These are phyloP conservation scores for Amanita jacksonii DNA, from an alignment of 768 basidiomycete genomes.

Conservation along the genomic window DNA sequence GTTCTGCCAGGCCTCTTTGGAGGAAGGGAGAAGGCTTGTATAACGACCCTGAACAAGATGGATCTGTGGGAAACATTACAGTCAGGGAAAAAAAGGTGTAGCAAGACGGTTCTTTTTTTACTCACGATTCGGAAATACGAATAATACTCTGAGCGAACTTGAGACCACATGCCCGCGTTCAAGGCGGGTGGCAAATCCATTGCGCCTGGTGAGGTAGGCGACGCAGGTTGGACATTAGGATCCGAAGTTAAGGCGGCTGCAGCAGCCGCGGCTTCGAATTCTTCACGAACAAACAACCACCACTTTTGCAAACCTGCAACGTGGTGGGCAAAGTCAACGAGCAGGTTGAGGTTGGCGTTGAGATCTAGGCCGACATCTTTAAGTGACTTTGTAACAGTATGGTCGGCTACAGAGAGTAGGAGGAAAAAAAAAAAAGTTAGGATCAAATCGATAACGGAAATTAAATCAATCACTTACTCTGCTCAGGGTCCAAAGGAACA, in stretches of 20 bases:
- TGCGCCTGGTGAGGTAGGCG: slow-evolving; percentile 1
- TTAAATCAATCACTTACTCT: slow-evolving; percentile 17
- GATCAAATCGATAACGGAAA: background rate
- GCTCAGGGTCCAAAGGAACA: slow-evolving; percentile 26
- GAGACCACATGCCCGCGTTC: slow-evolving; percentile 2
- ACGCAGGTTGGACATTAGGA: slow-evolving; percentile 6
- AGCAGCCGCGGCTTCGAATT: slow-evolving; percentile 15
- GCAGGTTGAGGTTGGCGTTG: slow-evolving; percentile 27
- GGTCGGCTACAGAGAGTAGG: slow-evolving; percentile 14
- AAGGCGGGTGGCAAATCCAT: slow-evolving; percentile 4
- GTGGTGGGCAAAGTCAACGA: slow-evolving; percentile 23
- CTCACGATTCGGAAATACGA: slow-evolving; percentile 14
- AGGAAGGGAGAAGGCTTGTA: slow-evolving; percentile 18
- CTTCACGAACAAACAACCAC: slow-evolving; percentile 23
- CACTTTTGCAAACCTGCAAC: slow-evolving; percentile 20
- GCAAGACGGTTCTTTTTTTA: background rate
- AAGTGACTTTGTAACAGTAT: slow-evolving; percentile 22
- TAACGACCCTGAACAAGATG: slow-evolving; percentile 18
- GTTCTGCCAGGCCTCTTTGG: slow-evolving; percentile 20
- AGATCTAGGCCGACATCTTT: slow-evolving; percentile 29
- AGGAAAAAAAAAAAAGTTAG: no score
- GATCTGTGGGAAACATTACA: slow-evolving; percentile 14
- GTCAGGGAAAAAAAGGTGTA: no score
- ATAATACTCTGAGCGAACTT: slow-evolving; percentile 2
- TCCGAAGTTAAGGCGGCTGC: slow-evolving; percentile 8